A percentile compares a stretch with the other conserved stretches of the same genome.
Evolutionary conservation across 2,329 filamentous ascomycete genomes (phyloP).

Genomic region (Neoarthrinium moseri): DNA sequence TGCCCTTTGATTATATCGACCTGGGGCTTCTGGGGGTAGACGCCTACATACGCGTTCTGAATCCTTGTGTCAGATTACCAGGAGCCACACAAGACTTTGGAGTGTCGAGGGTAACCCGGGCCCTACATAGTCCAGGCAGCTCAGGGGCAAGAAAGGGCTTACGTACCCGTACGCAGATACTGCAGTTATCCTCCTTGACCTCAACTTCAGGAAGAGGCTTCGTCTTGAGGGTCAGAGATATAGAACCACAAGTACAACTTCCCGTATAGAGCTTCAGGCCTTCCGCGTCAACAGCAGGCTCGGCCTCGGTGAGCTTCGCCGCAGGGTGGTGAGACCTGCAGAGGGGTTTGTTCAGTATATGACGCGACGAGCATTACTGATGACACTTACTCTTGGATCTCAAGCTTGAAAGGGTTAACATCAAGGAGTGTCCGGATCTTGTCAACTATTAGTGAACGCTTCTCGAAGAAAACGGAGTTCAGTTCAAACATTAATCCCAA

Average conservation of each 20-base stretch:
- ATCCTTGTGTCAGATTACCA: neutral
- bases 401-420: neutral
- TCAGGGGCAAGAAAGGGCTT: neutral
- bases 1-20: neutral
- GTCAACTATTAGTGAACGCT: neutral
- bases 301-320: neutral
- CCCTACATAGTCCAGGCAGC: neutral
- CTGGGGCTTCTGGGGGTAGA: constrained; percentile 1
- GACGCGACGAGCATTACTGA: neutral
- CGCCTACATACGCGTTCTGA: constrained; percentile 3
- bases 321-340: neutral
- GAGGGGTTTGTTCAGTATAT: too few species aligned
- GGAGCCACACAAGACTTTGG: neutral
- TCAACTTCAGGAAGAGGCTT: neutral
- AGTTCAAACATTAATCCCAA: neutral
- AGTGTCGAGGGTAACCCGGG: neutral
- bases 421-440: neutral
- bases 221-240: neutral
- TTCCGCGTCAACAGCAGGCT: neutral
- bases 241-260: neutral
- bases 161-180: constrained; percentile 1
- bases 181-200: constrained; percentile 5
- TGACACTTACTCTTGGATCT: neutral
- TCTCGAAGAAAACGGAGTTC: neutral
- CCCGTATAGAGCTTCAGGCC: neutral